Evolutionary conservation across 768 basidiomycete genomes (phyloP).

Genomic region (Pisolithus sp.): DNA sequence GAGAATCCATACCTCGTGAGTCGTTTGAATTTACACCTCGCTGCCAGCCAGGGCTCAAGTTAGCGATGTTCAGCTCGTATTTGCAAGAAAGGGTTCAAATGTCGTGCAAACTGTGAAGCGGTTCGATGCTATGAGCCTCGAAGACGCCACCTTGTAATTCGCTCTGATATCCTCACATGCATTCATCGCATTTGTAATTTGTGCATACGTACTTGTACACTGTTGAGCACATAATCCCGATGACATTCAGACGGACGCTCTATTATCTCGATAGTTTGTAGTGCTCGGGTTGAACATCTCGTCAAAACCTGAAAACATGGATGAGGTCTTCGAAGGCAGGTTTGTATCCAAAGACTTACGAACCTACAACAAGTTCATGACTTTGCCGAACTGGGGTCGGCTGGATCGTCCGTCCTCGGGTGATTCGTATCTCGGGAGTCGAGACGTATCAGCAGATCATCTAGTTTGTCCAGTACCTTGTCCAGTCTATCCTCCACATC

Average conservation of each 20-base stretch:
- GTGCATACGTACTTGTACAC: constrained; percentile 9
- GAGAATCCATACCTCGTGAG: constrained; percentile 87
- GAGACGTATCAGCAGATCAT: constrained; percentile 44
- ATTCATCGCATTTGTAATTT: constrained; percentile 6
- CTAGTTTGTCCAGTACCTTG: constrained; percentile 50
- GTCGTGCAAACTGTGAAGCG: constrained; percentile 80
- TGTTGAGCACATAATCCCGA: constrained; percentile 3
- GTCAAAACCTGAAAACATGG: not conserved
- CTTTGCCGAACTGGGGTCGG: not conserved
- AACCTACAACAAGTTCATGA: constrained; percentile 12
- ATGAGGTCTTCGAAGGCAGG: not conserved
- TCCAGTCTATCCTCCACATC: constrained; percentile 62
- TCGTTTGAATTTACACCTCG: constrained; percentile 6
- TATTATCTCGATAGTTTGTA: not conserved
- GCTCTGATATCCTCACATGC: constrained; percentile 22
- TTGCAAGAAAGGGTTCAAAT: constrained; percentile 70
- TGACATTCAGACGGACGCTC: not conserved
- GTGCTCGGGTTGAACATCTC: not conserved
- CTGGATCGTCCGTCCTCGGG: not conserved
- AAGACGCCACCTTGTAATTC: constrained; percentile 23
- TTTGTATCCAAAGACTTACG: not conserved
- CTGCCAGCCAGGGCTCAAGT: not conserved
- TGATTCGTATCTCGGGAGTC: constrained; percentile 18
- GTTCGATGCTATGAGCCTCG: constrained; percentile 30
- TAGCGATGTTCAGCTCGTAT: constrained; percentile 56